Percentiles rank a stretch among this genome's conserved stretches.
phyloP scores from a whole-genome alignment of 805 yeast species.

The Kuraishia floccosa region DNA sequence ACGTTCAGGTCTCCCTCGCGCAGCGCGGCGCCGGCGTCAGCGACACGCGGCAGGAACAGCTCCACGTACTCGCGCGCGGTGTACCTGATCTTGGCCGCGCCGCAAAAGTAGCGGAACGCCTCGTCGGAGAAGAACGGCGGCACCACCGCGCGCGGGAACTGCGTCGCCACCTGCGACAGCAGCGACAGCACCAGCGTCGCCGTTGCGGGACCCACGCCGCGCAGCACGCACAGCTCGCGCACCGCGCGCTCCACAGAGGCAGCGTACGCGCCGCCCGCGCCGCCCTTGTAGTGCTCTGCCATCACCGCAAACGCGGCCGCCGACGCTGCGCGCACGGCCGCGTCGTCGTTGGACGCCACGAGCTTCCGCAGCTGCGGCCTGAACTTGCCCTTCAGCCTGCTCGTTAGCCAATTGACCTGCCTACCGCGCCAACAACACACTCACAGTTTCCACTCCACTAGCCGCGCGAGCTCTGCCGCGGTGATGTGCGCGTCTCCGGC shows the following conservation, averaged over 20 bases:
- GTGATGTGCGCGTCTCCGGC: conserved; percentile 10
- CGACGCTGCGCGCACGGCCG: conserved; percentile 19
- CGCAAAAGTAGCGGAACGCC: conserved; percentile 23
- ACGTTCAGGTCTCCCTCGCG: conserved; percentile 2
- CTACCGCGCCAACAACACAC: neutral
- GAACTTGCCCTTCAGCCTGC: conserved; percentile 25
- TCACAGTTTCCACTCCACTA: conserved; percentile 37
- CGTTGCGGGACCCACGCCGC: conserved; percentile 42
- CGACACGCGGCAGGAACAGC: conserved; percentile 15
- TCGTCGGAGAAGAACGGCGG: conserved; percentile 42
- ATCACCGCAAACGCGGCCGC: conserved; percentile 13
- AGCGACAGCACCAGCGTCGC: conserved; percentile 30
- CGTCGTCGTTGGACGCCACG: conserved; percentile 23
- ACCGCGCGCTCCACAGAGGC: conserved; percentile 14
- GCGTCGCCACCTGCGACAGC: conserved; percentile 23
- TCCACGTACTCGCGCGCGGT: conserved; percentile 28
- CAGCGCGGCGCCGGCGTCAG: conserved; percentile 1
- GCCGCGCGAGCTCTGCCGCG: conserved; percentile 24
- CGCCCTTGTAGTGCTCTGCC: conserved; percentile 3
- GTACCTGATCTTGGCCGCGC: conserved; percentile 26
- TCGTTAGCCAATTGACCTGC: neutral
- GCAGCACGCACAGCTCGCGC: conserved; percentile 21
- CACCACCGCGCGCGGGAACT: conserved; percentile 24
- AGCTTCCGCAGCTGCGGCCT: conserved; percentile 31
- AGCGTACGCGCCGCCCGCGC: conserved; percentile 7